Percentiles rank a stretch among this genome's conserved stretches.
Conservation (phyloP, 1,284 basidiomycete species). For the Phlebopus sp. region DNA sequence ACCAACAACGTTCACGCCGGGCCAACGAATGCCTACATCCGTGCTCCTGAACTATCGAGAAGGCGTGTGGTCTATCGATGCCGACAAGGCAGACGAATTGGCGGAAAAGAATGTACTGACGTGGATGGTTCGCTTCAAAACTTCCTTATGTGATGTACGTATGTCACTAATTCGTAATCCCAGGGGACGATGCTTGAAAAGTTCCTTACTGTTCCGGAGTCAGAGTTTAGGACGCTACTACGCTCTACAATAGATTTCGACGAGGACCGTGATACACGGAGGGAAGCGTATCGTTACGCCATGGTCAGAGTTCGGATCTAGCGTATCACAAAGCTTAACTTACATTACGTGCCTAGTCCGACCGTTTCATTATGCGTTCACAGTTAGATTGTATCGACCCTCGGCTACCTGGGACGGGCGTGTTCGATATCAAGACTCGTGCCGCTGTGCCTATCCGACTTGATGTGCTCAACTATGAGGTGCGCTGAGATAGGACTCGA, state of each 20-base stretch:
- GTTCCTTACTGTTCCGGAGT: slow-evolving; percentile 69
- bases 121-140: slow-evolving; percentile 60
- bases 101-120: slow-evolving; percentile 72
- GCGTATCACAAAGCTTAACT: background rate
- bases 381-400: slow-evolving; percentile 88
- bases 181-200: slow-evolving; percentile 91
- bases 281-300: slow-evolving; percentile 82
- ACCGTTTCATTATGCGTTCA: slow-evolving; percentile 87
- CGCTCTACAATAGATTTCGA: slow-evolving; percentile 40
- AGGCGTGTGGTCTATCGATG: slow-evolving; percentile 81
- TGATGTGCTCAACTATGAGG: slow-evolving; percentile 84
- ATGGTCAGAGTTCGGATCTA: slow-evolving; percentile 46
- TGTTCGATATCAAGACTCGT: slow-evolving; percentile 97
- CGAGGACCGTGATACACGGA: slow-evolving; percentile 37
- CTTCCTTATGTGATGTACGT: slow-evolving; percentile 1
- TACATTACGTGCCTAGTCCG: slow-evolving; percentile 45
- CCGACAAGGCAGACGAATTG: slow-evolving; percentile 50
- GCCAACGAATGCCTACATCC: slow-evolving; percentile 77
- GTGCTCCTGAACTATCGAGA: slow-evolving; percentile 65
- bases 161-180: background rate
- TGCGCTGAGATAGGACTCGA: slow-evolving; percentile 27
- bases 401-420: slow-evolving; percentile 82
- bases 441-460: slow-evolving; percentile 83
- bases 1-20: slow-evolving; percentile 71
- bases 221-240: slow-evolving; percentile 66